These are phyloP conservation scores for Arbutus unedo DNA, from an alignment of 148 eudicot species.

Conservation along the genomic window DNA sequence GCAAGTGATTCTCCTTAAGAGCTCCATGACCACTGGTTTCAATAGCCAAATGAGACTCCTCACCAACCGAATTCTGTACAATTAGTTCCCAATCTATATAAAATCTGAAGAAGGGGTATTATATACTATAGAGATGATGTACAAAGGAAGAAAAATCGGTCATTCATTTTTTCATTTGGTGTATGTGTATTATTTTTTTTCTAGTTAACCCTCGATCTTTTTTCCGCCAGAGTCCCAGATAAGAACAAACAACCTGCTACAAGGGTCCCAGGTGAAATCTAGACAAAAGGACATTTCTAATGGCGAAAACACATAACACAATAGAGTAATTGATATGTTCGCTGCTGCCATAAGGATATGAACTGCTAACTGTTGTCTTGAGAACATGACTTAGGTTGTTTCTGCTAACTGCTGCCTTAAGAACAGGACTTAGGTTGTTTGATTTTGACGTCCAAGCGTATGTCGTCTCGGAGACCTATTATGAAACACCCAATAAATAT, in stretches of 20 bases:
- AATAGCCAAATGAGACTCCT: constrained; percentile 93
- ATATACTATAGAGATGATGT: neutral
- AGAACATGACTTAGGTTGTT: too few species aligned
- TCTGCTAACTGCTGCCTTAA: too few species aligned
- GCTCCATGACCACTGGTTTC: constrained; percentile 99
- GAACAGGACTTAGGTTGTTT: too few species aligned
- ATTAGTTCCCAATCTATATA: neutral
- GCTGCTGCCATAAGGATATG: too few species aligned
- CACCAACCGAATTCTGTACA: constrained; percentile 77
- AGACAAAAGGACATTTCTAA: neutral
- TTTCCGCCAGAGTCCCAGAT: neutral
- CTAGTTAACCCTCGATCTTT: neutral
- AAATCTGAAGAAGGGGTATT: neutral
- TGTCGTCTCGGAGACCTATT: too few species aligned
- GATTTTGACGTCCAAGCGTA: neutral
- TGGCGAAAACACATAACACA: too few species aligned
- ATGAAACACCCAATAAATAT: too few species aligned
- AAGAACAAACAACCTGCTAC: neutral
- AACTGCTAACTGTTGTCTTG: too few species aligned
- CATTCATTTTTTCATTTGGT: neutral
- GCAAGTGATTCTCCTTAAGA: constrained; percentile 97
- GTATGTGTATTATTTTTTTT: neutral
- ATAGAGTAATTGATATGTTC: constrained; percentile 5
- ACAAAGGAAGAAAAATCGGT: neutral
- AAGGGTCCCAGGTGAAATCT: neutral